Percentiles rank a stretch among this genome's conserved stretches.
Evolutionary conservation across 192 early-diverging fungal species (phyloP).

Genomic region (Phlyctochytrium arcticum): DNA sequence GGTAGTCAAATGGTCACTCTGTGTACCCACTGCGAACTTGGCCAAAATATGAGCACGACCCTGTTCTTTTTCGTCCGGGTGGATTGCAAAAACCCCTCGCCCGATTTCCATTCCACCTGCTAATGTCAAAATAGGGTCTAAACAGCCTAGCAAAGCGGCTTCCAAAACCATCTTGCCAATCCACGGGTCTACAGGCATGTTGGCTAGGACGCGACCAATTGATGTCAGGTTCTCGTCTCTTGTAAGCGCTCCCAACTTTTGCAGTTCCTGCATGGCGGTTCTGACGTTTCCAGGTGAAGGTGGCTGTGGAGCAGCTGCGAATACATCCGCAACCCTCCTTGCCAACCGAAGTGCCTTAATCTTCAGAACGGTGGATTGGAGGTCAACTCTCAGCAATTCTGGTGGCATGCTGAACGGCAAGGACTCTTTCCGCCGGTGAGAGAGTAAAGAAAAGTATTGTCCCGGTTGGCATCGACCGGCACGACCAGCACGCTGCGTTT

Average conservation of each 20-base stretch:
- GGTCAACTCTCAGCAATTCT: conserved; percentile 74
- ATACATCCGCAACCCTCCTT: conserved; percentile 22
- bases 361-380: conserved; percentile 73
- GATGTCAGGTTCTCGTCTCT: conserved; percentile 53
- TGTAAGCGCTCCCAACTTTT: conserved; percentile 33
- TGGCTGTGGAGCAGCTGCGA: conserved; percentile 40
- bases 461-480: conserved; percentile 78
- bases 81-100: conserved; percentile 43
- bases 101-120: conserved; percentile 53
- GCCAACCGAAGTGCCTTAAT: conserved; percentile 60
- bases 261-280: conserved; percentile 34
- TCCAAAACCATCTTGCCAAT: conserved; percentile 68
- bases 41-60: conserved; percentile 34
- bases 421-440: conserved; percentile 27
- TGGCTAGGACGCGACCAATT: conserved; percentile 55
- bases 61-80: conserved; percentile 36
- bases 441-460: conserved; percentile 50
- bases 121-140: conserved; percentile 69
- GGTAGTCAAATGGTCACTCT: conserved; percentile 40
- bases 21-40: conserved; percentile 20
- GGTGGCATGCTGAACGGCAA: conserved; percentile 48
- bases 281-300: conserved; percentile 26
- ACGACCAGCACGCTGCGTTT: conserved; percentile 68
- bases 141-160: conserved; percentile 66
- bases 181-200: conserved; percentile 65